Conservation (phyloP, 2,329 filamentous ascomycete species). For the Aspergillus sojae region DNA sequence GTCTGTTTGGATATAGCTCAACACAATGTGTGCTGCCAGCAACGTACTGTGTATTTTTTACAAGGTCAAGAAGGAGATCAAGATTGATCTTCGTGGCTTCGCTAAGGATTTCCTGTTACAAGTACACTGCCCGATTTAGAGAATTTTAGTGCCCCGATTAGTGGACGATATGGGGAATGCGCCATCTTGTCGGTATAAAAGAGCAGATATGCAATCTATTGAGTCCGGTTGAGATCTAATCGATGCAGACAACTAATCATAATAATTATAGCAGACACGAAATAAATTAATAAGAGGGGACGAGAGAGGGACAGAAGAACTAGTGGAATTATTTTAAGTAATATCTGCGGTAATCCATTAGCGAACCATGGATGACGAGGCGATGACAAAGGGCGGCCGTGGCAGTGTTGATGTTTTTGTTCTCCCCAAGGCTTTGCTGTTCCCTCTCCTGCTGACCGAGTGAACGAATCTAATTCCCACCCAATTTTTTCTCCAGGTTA, state of each 20-base stretch:
- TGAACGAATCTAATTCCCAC: neutral
- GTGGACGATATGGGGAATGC: neutral
- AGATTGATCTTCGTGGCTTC: neutral
- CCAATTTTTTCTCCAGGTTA: neutral
- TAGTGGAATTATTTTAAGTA: neutral
- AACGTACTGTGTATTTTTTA: neutral
- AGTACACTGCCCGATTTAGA: neutral
- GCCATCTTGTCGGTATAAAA: neutral
- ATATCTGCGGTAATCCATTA: neutral
- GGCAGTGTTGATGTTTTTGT: slow-evolving; percentile 5
- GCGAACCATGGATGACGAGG: slow-evolving; percentile 5
- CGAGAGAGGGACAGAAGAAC: neutral
- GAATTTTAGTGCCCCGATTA: neutral
- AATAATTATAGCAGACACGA: neutral
- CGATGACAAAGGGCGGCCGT: slow-evolving; percentile 1
- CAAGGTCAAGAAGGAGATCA: neutral
- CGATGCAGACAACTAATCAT: neutral
- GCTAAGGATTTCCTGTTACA: neutral
- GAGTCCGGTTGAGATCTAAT: neutral
- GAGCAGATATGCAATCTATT: neutral
- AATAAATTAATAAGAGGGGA: neutral
- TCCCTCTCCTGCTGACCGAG: neutral
- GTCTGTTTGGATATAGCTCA: neutral
- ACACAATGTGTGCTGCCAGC: neutral
- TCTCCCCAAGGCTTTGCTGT: neutral